phyloP scores from a whole-genome alignment of 1,284 basidiomycete species.

The Peniophora sp. region DNA sequence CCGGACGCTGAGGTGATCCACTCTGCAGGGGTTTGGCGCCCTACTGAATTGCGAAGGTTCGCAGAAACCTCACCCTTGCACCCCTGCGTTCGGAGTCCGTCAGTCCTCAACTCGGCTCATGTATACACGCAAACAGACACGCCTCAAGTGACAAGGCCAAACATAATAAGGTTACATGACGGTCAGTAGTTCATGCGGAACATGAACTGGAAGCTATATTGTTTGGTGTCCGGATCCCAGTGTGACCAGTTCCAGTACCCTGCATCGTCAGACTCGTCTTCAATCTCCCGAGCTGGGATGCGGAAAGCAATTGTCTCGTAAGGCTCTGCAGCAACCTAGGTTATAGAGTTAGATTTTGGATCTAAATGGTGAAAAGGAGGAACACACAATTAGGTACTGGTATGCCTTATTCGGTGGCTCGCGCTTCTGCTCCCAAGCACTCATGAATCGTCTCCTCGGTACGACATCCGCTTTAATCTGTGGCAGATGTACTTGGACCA shows the following conservation, averaged over 20 bases:
- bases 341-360: constrained; percentile 2
- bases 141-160: background rate
- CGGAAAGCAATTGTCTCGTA: constrained; percentile 99
- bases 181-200: constrained; percentile 62
- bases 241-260: constrained; percentile 94
- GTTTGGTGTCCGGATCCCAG: constrained; percentile 95
- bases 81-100: too few relatives aligned
- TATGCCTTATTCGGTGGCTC: constrained; percentile 94
- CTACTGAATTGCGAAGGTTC: too few relatives aligned
- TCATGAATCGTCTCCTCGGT: constrained; percentile 93
- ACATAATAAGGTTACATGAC: background rate
- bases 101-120: too few relatives aligned
- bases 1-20: too few relatives aligned
- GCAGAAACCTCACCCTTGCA: too few relatives aligned
- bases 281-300: constrained; percentile 95
- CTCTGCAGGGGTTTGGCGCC: too few relatives aligned
- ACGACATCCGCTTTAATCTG: constrained; percentile 85
- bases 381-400: constrained; percentile 91
- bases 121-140: too few relatives aligned
- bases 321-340: constrained; percentile 92
- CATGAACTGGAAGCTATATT: constrained; percentile 94
- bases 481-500: constrained; percentile 95
- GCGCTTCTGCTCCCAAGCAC: constrained; percentile 94
- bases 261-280: constrained; percentile 85
- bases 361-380: background rate